Base-by-base conservation (phyloP, 768 basidiomycete genomes). In the Leccinum longicurvipes region DNA sequence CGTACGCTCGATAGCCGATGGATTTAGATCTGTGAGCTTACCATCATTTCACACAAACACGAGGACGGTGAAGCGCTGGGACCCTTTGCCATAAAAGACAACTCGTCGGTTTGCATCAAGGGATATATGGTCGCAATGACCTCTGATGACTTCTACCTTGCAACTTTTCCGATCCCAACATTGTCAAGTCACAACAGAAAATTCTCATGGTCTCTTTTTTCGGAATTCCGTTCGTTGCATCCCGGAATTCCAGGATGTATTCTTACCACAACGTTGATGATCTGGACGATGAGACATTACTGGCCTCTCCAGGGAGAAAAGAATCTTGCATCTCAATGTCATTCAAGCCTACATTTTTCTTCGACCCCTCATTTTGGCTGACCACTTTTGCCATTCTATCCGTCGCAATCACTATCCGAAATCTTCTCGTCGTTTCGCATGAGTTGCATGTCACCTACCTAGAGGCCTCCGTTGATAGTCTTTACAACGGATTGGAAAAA, bases 401-500 rank as follows among this genome's bases (percentile, higher is more conserved):
- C 45, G 42, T 67, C 19, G 57, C 60, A 19, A 3, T 56, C 10
- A 64, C 62, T 25, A 53, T 67, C 14, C 54, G 65, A 23, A 67
- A 64, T 10, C 65, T 66, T 23, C 15, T 67, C 24, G 47, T 54
- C n/a, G 47, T 59, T 17, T 42, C 47, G 3, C 65, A 50, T 23
- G 55, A 32, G 14, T 39, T 49, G 4, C 23, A 21, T 24, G 31
- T 23, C 44, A 31, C 14, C 27, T 50, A 44, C 47, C 17, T 61
- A 21, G 54, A 65, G 10, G 58, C 56, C 6, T 44, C 59, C 28
- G 25, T 65, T 21, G 54, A 55, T 28, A 63, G 59, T 17, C 67
- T 61, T 21, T 67, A 67, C 41, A 63, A 53, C 7, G 66, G 66
- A 6, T 34, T 68, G 24, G 66, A 63, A 34, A 66, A 47, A 46